Base-by-base conservation (phyloP, 2,329 filamentous ascomycete genomes). In the Penicillium sp. region DNA sequence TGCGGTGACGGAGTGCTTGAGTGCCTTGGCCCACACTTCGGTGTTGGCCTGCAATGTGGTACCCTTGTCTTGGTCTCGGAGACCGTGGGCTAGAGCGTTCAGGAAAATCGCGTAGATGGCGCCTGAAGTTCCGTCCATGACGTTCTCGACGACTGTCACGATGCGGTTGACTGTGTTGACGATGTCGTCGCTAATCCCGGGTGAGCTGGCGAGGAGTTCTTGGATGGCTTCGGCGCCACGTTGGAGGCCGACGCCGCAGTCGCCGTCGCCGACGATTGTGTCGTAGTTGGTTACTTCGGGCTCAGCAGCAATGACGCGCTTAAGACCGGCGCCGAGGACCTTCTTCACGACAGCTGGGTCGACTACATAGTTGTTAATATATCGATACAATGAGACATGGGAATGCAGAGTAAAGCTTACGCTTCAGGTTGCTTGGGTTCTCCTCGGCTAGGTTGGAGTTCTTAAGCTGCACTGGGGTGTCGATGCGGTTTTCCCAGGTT, bases 51-150 rank as follows among this genome's bases (percentile, higher is more conserved):
- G 73, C 13, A 77, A 72, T 16, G 79, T 69, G 1, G 77, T 75
- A 25, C 67, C 67, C 1, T 77, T 73, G 57, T 81, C 78, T 64
- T 86, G 83, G n/a, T 78, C 75, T 49, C 83, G 80, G 19, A 88
- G 73, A n/a, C 84, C 87, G 62, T 89, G 85, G 23, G 91, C 86
- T 6, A 96, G 86, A 0, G 92, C 87, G 72, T 96, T 96, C 59
- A 96, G 81, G 81, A 96, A 96, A 73, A 97, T 96, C 69, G 91
- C 89, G 71, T 90, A 91, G 54, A 91, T 82, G 25, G 88, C 89
- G n/a, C 88, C 88, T 1, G 86, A 89, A 3, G 88, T 91, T 50
- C 88, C 89, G 69, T 90, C 88, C 88, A 91, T 91, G 56, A 78
- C 84, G 42, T 81, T 83, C 70, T 91, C 88, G 16, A 91, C 85